Evolutionary conservation across 768 basidiomycete species (phyloP), one percentile per base, ranked within the genome.

Genomic region (Tremella fuciformis): DNA sequence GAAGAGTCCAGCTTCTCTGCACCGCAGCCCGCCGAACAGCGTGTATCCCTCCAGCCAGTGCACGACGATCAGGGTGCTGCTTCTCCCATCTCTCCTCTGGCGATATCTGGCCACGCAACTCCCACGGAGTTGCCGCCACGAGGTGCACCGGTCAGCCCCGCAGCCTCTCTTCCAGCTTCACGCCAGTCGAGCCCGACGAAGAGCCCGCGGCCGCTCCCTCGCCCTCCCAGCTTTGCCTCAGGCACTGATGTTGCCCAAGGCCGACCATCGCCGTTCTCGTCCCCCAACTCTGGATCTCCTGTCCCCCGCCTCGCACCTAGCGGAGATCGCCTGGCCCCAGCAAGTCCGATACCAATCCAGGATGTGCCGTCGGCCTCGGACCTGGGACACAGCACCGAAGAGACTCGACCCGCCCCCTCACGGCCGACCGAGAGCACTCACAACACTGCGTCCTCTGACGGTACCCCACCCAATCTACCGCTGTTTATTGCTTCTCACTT

Each of bases 401-500:
- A 37, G 37, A 37, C 41, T 2, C 25, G 38, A 9, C 13, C n/a
- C 53, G 25, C n/a, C 25, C 37, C 4, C 34, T 19, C 18, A 8
- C 47, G 26, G 24, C 37, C 19, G 15, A 39, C 16, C 26, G 13
- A 24, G 15, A 52, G 11, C 15, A 18, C 51, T 8, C 13, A n/a
- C 19, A 4, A 18, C 6, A 46, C 6, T 8, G 42, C 42, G 16
- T 18, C 18, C 6, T 18, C 24, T 2, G 49, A 44, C 16, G 6
- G 19, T 21, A 26, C 4, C 7, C 29, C 37, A 16, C 3, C 58
- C 1, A 60, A 69, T 13, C 53, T 71, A 0, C 66, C 69, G 0
- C 50, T 66, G 1, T 60, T 66, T 13, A 62, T 71, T n/a, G 69
- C 69, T 7, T 67, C 66, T 8, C 69, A 71, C 25, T 58, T 71